phyloP scores from a whole-genome alignment of 2,329 filamentous ascomycete genomes.

The Scedosporium aurantiacum region DNA sequence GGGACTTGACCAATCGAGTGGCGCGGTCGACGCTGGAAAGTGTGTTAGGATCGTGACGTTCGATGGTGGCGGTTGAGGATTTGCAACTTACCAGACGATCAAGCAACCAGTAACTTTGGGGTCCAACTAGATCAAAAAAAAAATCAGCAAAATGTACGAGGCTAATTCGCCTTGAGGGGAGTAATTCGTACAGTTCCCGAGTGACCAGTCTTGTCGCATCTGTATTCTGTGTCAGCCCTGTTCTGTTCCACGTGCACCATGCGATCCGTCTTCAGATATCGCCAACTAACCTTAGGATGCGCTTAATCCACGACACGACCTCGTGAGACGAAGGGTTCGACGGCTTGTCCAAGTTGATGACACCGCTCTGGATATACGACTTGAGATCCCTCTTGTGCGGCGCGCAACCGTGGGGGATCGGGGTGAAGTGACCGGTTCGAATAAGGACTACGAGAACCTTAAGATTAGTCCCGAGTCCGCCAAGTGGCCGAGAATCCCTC shows the following conservation, averaged over 20 bases:
- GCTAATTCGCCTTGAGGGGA: background rate
- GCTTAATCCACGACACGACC: slow-evolving; percentile 98
- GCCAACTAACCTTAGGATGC: slow-evolving; percentile 62
- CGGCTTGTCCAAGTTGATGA: slow-evolving; percentile 81
- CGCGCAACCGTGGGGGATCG: slow-evolving; percentile 84
- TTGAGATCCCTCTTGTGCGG: slow-evolving; percentile 92
- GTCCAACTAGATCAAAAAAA: slow-evolving; percentile 47
- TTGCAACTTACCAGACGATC: slow-evolving; percentile 55
- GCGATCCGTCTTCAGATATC: slow-evolving; percentile 5
- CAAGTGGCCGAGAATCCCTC: background rate
- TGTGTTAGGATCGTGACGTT: background rate
- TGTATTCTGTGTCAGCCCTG: slow-evolving; percentile 11
- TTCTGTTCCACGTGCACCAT: background rate
- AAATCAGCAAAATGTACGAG: background rate
- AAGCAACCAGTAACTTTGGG: slow-evolving; percentile 95
- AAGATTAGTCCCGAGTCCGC: background rate
- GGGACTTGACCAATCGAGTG: slow-evolving; percentile 74
- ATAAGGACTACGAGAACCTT: slow-evolving; percentile 55
- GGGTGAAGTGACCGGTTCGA: slow-evolving; percentile 91
- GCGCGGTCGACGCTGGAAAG: slow-evolving; percentile 9
- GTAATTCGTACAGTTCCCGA: slow-evolving; percentile 55
- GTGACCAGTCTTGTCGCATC: slow-evolving; percentile 85
- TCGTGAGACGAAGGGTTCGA: slow-evolving; percentile 97
- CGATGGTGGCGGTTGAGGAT: no score
- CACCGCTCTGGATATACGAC: slow-evolving; percentile 91